Evolutionary conservation across 495 filamentous ascomycete species (phyloP), one percentile per base, ranked within the genome.

Genomic region (Tetracladium setigerum): DNA sequence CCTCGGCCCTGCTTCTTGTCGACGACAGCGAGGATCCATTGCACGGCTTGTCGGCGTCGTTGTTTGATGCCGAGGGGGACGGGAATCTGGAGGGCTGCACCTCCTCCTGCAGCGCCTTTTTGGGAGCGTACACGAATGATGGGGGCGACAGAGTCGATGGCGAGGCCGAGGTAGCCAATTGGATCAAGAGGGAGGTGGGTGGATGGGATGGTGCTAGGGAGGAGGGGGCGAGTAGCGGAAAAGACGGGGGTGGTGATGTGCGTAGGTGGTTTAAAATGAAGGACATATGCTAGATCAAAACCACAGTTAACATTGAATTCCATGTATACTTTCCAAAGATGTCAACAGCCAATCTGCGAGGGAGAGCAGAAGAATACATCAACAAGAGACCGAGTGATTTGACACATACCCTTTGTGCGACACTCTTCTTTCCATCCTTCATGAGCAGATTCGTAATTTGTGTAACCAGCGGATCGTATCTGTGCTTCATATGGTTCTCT

Each of bases 61-160:
- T 94, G 84, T 46, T 86, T 70, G 52, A 81, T 62, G 0, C 69
- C 65, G 18, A 97, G 69, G 2, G 92, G 92, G 24, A 82, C 71
- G 0, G 92, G 92, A 30, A 95, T 74, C 40, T 89, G 86, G 42
- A 96, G 73, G 13, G 88, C 78, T 11, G 74, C 71, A 63, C 92
- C 92, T 67, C 92, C 92, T 67, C 89, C 89, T 1, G 84, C 86
- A 30, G 86, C 74, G 54, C 87, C 88, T 63, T 81, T 85, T 58
- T 84, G 75, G 30, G 71, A 71, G 17, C 79, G 76, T 57, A 97
- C 79, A 24, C 83, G 83, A 57, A 97, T 66, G 17, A 98, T 72
- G 16, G 92, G 92, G 11, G 89, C 87, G n/a, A 97, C 84, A 10
- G 88, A 95, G 73, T 98, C 92, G 60, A 98, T 83, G n/a, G 91